Conservation (phyloP, 2,329 filamentous ascomycete species). For the Fusarium nisikadoi region DNA sequence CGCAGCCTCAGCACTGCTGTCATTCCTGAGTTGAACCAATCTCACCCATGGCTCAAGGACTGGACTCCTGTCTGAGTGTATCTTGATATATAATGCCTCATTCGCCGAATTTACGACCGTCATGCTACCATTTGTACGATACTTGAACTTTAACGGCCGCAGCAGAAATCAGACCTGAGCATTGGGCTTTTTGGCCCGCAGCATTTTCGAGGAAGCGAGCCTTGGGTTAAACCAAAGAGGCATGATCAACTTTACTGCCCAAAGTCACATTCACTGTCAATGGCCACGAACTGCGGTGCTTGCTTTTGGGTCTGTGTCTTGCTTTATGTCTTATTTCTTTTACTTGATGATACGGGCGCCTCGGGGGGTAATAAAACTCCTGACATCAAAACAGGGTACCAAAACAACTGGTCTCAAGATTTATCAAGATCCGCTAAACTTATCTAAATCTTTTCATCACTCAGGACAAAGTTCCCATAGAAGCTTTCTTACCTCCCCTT, state of each 20-base stretch:
- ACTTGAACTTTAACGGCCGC: constrained; percentile 14
- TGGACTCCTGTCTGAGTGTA: constrained; percentile 35
- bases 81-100: neutral
- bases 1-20: constrained; percentile 41
- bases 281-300: neutral
- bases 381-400: neutral
- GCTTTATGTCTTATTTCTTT: neutral
- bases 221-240: constrained; percentile 1
- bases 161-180: constrained; percentile 24
- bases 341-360: neutral
- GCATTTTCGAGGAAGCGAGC: constrained; percentile 8
- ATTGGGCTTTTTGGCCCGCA: neutral
- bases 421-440: neutral
- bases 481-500: neutral
- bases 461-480: neutral
- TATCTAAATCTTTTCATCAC: neutral
- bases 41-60: constrained; percentile 41
- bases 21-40: constrained; percentile 31
- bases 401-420: neutral
- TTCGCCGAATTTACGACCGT: constrained; percentile 3
- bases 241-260: neutral
- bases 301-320: neutral
- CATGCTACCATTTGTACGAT: neutral
- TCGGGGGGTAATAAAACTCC: neutral
- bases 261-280: neutral